Base-by-base conservation (phyloP, 2,329 filamentous ascomycete species). In the Diaporthe vexans region DNA sequence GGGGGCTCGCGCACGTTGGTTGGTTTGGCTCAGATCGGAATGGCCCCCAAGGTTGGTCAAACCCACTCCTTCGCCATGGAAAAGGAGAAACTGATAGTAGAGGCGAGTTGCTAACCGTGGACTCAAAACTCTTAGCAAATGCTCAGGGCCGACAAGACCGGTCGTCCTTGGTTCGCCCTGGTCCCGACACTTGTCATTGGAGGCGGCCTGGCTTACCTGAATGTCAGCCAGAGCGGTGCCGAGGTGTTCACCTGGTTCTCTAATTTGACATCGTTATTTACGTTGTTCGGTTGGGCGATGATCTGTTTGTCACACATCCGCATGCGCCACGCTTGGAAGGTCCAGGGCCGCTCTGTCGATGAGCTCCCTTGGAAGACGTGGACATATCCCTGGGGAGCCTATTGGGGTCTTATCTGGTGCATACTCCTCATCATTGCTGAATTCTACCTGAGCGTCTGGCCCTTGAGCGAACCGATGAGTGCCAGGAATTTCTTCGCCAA, bases 141-240 rank as follows among this genome's bases (percentile, higher is more conserved):
- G 63, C 76, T 76, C 33, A 80, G 78, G 26, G 82, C 81, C 8
- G 83, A 85, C 75, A 80, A 77, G 52, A 75, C 61, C 3, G 84
- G 83, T 24, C 83, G 83, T 5, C 84, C 84, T 0, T 81, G 80
- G 80, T 79, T 76, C 19, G 82, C 80, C 17, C 79, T 91, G 17
- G 77, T 89, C 2, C 83, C 89, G 65, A 88, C 89, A 0, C 88
- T 90, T 63, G 76, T 88, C 11, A 85, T 90, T 54, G 88, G 84
- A 9, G 81, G 83, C 26, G 85, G 81, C 0, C 81, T 86, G 6
- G 79, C 80, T 46, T 86, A 85, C 74, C 82, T 87, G 26, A 86
- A 87, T 75, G 83, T 85, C 35, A 81, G 73, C 77, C 79, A 85
- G 74, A 83, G 79, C 35, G 84, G 85, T 3, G 78, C 82, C 0